Conservation (phyloP, 192 early-diverging fungal species). For the Backusella liffmaniae region DNA sequence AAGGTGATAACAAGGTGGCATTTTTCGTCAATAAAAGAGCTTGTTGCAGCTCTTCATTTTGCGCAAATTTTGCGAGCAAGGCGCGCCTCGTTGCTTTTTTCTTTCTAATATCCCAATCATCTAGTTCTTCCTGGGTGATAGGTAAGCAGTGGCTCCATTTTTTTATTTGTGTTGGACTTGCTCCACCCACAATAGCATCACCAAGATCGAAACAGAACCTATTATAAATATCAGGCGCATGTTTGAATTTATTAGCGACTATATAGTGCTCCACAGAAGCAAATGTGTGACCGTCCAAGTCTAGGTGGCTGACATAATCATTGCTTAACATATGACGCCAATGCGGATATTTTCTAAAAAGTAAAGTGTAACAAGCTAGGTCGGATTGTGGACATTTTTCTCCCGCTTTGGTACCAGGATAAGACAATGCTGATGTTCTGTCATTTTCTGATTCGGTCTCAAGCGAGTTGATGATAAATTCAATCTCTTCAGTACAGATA, state of each 20-base stretch:
- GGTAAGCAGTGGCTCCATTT: not conserved
- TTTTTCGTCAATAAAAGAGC: not conserved
- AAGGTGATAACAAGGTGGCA: slow-evolving; percentile 9
- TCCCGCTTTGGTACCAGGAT: not conserved
- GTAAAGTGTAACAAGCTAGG: not conserved
- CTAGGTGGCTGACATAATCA: slow-evolving; percentile 19
- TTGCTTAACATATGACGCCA: slow-evolving; percentile 23
- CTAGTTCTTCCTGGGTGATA: not conserved
- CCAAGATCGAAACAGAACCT: slow-evolving; percentile 14
- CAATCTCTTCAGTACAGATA: not conserved
- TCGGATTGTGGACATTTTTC: not conserved
- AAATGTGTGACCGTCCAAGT: slow-evolving; percentile 24
- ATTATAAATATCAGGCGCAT: not conserved
- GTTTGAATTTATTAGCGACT: not conserved
- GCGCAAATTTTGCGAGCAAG: slow-evolving; percentile 20
- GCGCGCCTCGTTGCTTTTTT: not conserved
- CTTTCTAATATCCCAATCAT: slow-evolving; percentile 2
- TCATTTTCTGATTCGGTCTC: not conserved
- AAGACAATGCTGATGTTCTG: not conserved
- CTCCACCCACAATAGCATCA: not conserved
- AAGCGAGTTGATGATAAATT: not conserved
- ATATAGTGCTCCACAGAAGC: slow-evolving; percentile 25
- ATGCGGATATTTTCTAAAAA: slow-evolving; percentile 14
- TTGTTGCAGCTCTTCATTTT: slow-evolving; percentile 20
- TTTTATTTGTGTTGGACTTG: not conserved